phyloP scores from a whole-genome alignment of 2,329 filamentous ascomycete genomes.

The Verticillium longisporum region DNA sequence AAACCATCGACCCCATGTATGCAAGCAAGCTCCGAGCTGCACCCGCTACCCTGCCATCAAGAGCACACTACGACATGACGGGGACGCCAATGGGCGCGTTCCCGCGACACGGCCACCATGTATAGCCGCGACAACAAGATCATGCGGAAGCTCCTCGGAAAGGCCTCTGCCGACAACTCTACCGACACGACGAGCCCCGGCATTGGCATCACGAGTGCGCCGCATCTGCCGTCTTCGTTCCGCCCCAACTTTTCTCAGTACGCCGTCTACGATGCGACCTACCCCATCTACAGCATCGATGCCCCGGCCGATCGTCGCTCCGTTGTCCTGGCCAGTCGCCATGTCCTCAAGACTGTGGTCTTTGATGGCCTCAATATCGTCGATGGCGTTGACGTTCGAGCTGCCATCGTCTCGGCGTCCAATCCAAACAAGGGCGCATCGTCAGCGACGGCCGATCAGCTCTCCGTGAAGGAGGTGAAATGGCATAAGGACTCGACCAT shows the following conservation, averaged over 20 bases:
- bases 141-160: constrained; percentile 56
- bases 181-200: constrained; percentile 35
- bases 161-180: constrained; percentile 38
- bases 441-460: constrained; percentile 38
- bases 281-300: constrained; percentile 52
- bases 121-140: constrained; percentile 49
- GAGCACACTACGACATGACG: background rate
- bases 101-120: constrained; percentile 27
- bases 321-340: constrained; percentile 51
- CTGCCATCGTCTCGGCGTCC: constrained; percentile 42
- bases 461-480: constrained; percentile 58
- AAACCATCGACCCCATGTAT: background rate
- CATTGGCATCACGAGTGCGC: constrained; percentile 38
- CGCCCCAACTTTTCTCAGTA: constrained; percentile 51
- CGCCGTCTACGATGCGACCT: constrained; percentile 41
- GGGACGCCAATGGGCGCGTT: constrained; percentile 23
- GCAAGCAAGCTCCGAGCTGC: background rate
- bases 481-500: constrained; percentile 49
- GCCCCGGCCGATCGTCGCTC: constrained; percentile 48
- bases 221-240: constrained; percentile 29
- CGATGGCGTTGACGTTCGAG: constrained; percentile 52
- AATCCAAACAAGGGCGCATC: constrained; percentile 30
- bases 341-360: constrained; percentile 54
- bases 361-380: constrained; percentile 46
- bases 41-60: background rate